A percentile compares a stretch with the other conserved stretches of the same genome.
These are phyloP conservation scores for Dictyostelium citrinum DNA, from an alignment of 78 protist genomes.

Conservation along the genomic window DNA sequence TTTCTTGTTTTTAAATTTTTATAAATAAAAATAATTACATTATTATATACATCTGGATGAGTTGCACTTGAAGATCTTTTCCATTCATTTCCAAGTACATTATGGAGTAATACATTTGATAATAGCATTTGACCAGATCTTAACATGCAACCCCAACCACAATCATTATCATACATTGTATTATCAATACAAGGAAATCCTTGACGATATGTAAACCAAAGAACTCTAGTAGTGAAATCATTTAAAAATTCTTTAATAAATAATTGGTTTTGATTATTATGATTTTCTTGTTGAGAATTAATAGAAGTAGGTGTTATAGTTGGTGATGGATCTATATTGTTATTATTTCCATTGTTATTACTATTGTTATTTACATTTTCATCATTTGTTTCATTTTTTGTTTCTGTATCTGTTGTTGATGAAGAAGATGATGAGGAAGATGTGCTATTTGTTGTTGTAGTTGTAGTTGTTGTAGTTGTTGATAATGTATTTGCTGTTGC, in stretches of 20 bases:
- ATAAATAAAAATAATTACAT: not conserved
- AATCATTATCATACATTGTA: conserved; percentile 49
- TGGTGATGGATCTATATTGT: not conserved
- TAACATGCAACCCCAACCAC: conserved; percentile 84
- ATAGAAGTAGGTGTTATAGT: not conserved
- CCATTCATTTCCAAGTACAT: conserved; percentile 35
- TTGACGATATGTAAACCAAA: conserved; percentile 67
- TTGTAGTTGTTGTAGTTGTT: not conserved
- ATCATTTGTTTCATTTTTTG: not conserved
- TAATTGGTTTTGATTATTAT: conserved; percentile 2
- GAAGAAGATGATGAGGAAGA: no score
- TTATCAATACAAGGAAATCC: conserved; percentile 67
- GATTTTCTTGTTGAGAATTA: not conserved
- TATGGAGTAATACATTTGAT: conserved; percentile 16
- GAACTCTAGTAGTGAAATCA: conserved; percentile 27
- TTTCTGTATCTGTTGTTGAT: not conserved
- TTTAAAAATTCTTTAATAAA: conserved; percentile 62
- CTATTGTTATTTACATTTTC: not conserved
- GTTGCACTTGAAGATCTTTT: not conserved
- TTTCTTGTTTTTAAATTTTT: not conserved
- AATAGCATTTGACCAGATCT: conserved; percentile 78
- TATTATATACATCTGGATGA: not conserved
- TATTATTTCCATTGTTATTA: not conserved
- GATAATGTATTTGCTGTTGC: not conserved
- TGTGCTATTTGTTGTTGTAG: no score